Base-by-base conservation (phyloP, 352 stramenopile genomes). In the Phytophthora podocarpi region DNA sequence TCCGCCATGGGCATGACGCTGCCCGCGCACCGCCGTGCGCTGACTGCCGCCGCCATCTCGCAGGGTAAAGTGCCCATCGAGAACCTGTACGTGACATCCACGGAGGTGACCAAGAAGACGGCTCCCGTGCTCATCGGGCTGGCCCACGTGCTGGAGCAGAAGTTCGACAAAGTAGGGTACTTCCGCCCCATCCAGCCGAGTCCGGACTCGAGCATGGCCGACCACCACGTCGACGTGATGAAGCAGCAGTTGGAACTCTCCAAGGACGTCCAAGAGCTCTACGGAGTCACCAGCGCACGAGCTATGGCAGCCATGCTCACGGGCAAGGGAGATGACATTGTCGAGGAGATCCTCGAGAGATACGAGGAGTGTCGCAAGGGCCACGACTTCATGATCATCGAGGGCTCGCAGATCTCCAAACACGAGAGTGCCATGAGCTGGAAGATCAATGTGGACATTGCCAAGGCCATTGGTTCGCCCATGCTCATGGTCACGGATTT, bases 341-440 rank as follows among this genome's bases (percentile, higher is more conserved):
- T 91, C 1, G 84, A 91, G 45, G 72, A 84, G 48, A 90, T 93
- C 28, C 46, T 93, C n/a, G 76, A 74, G 18, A 72, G 76, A 10
- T 91, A 80, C 53, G 84, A 93, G 36, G 40, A 70, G 9, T 67
- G 66, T 51, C 74, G 78, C 20, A 36, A 77, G 24, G 64, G 80
- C 31, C 82, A 93, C 64, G 84, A 93, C 70, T 93, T 93, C 47
- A 87, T 93, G 75, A 84, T 93, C 61, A 86, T 93, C 27, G 84
- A 93, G 51, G 84, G 84, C n/a, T 83, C 82, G 8, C 73, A 80
- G 47, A 53, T 93, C 35, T 78, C 79, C 23, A 67, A 85, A 49
- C 74, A 86, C 67, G 82, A 93, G 47, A 80, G 78, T 27, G 71
- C 76, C 6, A 82, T 88, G 76, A 89, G 79, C 68, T 93, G 82